A percentile compares a stretch with the other conserved stretches of the same genome.
Conservation (phyloP, 306 rosid species). For the Spatholobus suberectus region DNA sequence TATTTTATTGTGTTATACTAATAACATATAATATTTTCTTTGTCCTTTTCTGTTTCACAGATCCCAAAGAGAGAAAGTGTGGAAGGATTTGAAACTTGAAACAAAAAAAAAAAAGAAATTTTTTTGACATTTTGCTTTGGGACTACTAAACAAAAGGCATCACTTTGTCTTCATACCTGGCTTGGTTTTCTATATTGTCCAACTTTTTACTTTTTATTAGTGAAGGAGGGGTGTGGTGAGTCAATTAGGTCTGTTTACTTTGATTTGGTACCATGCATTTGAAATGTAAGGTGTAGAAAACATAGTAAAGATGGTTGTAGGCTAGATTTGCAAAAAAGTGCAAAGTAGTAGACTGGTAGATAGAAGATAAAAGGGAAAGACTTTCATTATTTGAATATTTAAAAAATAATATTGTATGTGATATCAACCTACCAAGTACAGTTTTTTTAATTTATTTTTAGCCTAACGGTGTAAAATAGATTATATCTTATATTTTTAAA, state of each 20-base stretch:
- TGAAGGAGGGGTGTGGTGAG: constrained; percentile 1
- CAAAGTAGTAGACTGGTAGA: no score
- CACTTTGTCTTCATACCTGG: constrained; percentile 38
- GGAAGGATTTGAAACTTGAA: constrained; percentile 47
- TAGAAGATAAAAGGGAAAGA: no score
- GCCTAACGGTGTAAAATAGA: no score
- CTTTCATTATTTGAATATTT: no score
- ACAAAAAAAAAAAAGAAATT: constrained; percentile 24
- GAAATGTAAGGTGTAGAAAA: constrained; percentile 44
- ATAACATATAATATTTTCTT: no score
- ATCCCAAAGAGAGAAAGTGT: constrained; percentile 51
- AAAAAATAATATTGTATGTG: no score
- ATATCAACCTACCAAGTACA: no score
- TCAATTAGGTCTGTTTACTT: constrained; percentile 46
- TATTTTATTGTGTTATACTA: no score
- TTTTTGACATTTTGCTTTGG: constrained; percentile 44
- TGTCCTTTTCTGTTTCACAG: constrained; percentile 65
- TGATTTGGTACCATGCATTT: constrained; percentile 43
- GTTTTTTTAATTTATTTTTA: no score
- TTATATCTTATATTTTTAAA: no score
- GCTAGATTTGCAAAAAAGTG: no score
- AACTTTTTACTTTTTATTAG: neutral
- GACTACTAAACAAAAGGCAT: constrained; percentile 55
- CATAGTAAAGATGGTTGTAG: no score
- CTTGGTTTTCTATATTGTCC: constrained; percentile 44